Base-by-base conservation (phyloP, 495 filamentous ascomycete species). In the Aspergillus biplanus region DNA sequence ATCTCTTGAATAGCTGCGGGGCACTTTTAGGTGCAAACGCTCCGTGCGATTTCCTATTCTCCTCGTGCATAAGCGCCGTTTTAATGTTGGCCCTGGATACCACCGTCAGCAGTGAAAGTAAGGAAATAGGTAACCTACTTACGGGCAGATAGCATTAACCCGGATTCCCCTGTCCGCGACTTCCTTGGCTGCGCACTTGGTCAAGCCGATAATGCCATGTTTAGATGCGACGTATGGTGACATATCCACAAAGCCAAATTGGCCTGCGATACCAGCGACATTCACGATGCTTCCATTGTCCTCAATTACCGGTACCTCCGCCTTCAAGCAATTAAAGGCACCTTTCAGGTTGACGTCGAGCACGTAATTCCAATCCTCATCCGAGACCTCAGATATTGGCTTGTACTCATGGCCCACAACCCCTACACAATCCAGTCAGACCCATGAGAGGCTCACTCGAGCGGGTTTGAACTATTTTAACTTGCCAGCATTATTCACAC, bases 181-280 rank as follows among this genome's bases (percentile, higher is more conserved):
- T 27, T 58, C 56, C 27, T 48, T 58, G 6, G 56, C 56, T 1
- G 39, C 56, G 11, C 18, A 9, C n/a, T 42, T 18, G 6, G 56
- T 47, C 39, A 58, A 42, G 7, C 56, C 56, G 18, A 58, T 31
- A 11, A 58, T 33, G 4, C 56, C 56, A 46, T 58, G 56, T 46
- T 58, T 58, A 21, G 35, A 46, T 1, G 39, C 56, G 9, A 33
- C 16, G 9, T 58, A 58, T 4, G 56, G 18, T 0, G 39, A 37
- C 18, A 31, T 48, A 11, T 37, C 18, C 35, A 11, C 31, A 34
- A 56, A 56, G 32, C 53, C 53, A 11, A 35, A 33, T 11, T 35
- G 33, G 9, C 34, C 53, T 4, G 33, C 18, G 21, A 58, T 33
- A 33, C 39, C 32, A 0, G 56, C 16, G 5, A 31, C 39, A 5